Percentiles rank a stretch among this genome's conserved stretches.
Conservation (phyloP, 768 basidiomycete genomes). For the Artomyces pyxidatus region DNA sequence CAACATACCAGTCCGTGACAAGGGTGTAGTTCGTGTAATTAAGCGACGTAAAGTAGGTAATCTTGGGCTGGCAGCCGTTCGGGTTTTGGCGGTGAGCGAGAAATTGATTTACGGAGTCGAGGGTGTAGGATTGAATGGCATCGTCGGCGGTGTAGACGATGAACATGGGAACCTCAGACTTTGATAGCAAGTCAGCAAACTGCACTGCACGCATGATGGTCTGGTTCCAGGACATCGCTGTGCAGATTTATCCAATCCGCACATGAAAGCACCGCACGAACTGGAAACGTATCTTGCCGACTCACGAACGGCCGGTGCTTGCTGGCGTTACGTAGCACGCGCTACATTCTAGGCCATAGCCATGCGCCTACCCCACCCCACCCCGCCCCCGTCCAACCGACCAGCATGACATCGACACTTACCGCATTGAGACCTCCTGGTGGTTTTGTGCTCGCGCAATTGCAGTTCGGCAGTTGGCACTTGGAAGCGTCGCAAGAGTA, state of each 20-base stretch:
- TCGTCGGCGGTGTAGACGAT: conserved; percentile 72
- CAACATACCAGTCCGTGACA: conserved; percentile 74
- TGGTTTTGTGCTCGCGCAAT: conserved; percentile 65
- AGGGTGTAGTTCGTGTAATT: conserved; percentile 72
- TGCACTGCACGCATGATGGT: background rate
- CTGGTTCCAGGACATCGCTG: background rate
- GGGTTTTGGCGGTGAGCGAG: conserved; percentile 67
- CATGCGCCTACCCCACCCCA: no score
- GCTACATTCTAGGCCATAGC: no score
- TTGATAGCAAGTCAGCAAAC: background rate
- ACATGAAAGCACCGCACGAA: no score
- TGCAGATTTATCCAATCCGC: background rate
- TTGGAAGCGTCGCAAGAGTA: conserved; percentile 61
- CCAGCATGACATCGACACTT: conserved; percentile 21
- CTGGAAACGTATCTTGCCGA: no score
- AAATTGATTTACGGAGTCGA: conserved; percentile 69
- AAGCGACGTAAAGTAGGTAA: conserved; percentile 69
- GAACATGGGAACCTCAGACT: conserved; percentile 58
- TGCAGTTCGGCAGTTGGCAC: conserved; percentile 64
- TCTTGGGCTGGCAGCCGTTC: conserved; percentile 66
- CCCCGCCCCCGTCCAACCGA: no score
- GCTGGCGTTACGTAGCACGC: no score
- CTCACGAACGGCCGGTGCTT: no score
- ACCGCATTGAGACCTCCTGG: conserved; percentile 65
- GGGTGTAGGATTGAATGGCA: conserved; percentile 69